phyloP scores from a whole-genome alignment of 192 early-diverging fungal species.

The Umbelopsis isabellina region DNA sequence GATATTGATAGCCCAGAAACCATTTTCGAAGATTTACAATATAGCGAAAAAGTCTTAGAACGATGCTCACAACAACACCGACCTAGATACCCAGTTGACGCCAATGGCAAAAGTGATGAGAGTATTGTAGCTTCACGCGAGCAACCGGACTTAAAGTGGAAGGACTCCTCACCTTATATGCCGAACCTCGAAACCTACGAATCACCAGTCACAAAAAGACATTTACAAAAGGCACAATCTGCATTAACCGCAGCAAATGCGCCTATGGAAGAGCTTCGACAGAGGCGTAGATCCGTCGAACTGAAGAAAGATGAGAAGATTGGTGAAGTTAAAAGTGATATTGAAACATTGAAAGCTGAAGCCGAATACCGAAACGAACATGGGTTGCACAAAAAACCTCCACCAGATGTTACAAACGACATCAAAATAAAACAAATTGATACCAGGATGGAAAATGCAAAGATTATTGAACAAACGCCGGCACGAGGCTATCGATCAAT shows the following conservation, averaged over 20 bases:
- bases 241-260: slow-evolving; percentile 13
- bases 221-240: slow-evolving; percentile 15
- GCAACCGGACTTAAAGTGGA: slow-evolving; percentile 9
- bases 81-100: neutral
- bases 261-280: slow-evolving; percentile 1
- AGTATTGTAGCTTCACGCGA: slow-evolving; percentile 4
- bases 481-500: slow-evolving; percentile 3
- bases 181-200: slow-evolving; percentile 13
- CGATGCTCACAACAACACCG: slow-evolving; percentile 18
- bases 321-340: slow-evolving; percentile 19
- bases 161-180: slow-evolving; percentile 14
- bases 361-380: slow-evolving; percentile 36
- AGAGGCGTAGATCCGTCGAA: slow-evolving; percentile 21
- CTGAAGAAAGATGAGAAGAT: slow-evolving; percentile 26
- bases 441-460: slow-evolving; percentile 2
- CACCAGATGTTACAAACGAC: slow-evolving; percentile 17
- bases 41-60: slow-evolving; percentile 15
- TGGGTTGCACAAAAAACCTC: slow-evolving; percentile 35
- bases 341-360: slow-evolving; percentile 18
- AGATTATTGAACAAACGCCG: slow-evolving; percentile 8
- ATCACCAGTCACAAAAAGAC: slow-evolving; percentile 11
- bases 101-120: neutral
- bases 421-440: slow-evolving; percentile 17
- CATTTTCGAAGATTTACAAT: slow-evolving; percentile 16
- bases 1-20: slow-evolving; percentile 13